Conservation (phyloP, 306 rosid genomes). For the Parietaria judaica region DNA sequence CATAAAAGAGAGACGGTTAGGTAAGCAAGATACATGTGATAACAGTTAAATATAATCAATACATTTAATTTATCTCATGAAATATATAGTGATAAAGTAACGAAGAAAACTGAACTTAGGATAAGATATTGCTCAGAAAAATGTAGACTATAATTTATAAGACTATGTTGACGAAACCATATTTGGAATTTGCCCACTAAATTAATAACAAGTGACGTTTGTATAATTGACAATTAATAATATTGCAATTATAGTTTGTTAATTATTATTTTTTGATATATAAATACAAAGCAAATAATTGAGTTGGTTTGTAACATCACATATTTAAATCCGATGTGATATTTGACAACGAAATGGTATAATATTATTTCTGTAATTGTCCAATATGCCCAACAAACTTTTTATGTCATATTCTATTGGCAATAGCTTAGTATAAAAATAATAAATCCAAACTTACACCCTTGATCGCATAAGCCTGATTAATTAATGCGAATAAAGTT, state of each 20-base stretch:
- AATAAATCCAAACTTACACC: background rate
- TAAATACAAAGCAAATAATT: background rate
- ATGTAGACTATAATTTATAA: no score
- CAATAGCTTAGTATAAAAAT: background rate
- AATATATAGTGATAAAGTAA: no score
- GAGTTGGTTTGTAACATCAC: background rate
- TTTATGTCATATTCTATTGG: background rate
- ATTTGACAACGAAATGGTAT: background rate
- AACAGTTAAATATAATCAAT: background rate
- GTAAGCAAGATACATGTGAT: background rate
- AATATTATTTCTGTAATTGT: background rate
- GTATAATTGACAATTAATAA: no score
- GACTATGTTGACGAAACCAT: no score
- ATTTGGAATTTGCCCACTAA: background rate
- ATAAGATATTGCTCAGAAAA: no score
- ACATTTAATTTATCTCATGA: background rate
- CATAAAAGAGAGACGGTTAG: no score
- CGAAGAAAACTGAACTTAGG: no score
- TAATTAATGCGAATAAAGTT: background rate
- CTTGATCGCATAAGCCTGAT: background rate
- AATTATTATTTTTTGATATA: no score
- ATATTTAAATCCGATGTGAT: conserved; percentile 6
- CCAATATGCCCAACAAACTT: background rate
- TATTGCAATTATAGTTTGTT: no score
- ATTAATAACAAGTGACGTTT: background rate